Evolutionary conservation across 106 monocot genomes (phyloP).

Genomic region (Dactylorhiza incarnata): DNA sequence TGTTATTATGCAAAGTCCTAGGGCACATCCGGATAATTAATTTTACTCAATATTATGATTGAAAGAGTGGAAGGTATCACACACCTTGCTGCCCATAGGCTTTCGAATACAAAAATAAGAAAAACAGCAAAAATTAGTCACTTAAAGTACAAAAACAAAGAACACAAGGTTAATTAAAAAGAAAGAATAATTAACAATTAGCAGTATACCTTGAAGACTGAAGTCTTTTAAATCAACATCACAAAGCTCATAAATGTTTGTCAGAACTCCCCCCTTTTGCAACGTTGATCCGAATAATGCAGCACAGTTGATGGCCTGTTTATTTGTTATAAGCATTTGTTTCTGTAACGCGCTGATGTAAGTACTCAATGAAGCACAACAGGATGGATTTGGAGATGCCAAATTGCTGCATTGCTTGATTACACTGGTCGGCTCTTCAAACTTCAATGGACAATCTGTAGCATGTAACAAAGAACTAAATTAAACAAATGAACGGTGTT

Average conservation of each 20-base stretch:
- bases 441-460: conserved; percentile 84
- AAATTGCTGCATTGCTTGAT: conserved; percentile 52
- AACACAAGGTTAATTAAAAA: not conserved
- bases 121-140: conserved; percentile 4
- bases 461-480: not conserved
- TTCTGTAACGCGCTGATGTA: conserved; percentile 73
- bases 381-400: conserved; percentile 48
- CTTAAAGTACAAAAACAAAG: conserved; percentile 5
- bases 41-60: not conserved
- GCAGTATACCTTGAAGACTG: conserved; percentile 78
- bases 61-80: conserved; percentile 9
- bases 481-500: not conserved
- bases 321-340: conserved; percentile 97
- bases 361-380: conserved; percentile 68
- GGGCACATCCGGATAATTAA: too few relatives aligned
- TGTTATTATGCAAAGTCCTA: too few relatives aligned
- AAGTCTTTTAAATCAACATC: conserved; percentile 92
- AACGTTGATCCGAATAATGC: conserved; percentile 89
- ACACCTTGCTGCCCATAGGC: conserved; percentile 96
- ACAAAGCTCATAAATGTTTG: conserved; percentile 84
- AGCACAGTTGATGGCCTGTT: conserved; percentile 94
- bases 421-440: conserved; percentile 77
- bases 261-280: conserved; percentile 82
- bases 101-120: conserved; percentile 20
- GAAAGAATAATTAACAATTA: not conserved